Evolutionary conservation across 2,329 filamentous ascomycete species (phyloP), one percentile per base, ranked within the genome.

Genomic region (Chrysoporthe cubensis): DNA sequence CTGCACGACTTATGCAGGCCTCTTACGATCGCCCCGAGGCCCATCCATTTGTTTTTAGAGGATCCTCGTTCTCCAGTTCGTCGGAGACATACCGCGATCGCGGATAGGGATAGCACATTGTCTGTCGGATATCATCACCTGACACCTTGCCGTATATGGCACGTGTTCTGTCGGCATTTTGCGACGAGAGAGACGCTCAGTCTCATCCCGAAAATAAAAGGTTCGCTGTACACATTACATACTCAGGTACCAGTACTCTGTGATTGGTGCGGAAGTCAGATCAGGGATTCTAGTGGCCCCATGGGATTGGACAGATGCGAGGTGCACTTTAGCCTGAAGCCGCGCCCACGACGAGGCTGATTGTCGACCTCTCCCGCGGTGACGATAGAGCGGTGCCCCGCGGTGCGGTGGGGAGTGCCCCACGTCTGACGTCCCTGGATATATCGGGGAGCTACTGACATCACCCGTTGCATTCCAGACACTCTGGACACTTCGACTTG

Each of bases 201-300:
- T 40, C 46, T 56, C 40, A 48, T 18, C 42, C 61, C 40, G 18
- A 46, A 48, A 48, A 46, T 21, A 14, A 14, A 32, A 21, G 32
- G 52, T 37, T 18, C 32, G 32, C 32, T 13, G 34, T 57, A 5
- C 32, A 54, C n/a, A 48, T 46, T 40, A 34, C 54, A 57, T 11
- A 18, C 16, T 57, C 67, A 69, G 67, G 67, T 62, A 69, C 65
- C 42, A 62, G 26, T 32, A 2, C 42, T 18, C 61, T 52, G 54
- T 70, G 68, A 70, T 70, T 70, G 68, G 68, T 50, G 68, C 68
- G 68, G 68, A 42, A 62, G 52, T 54, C 16, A 64, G 52, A 42
- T 58, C 66, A 57, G 46, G 13, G 4, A 18, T 14, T 40, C 7
- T 67, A 69, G 67, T 44, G 65, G 46, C 56, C 6, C 52, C 57